Conservation (phyloP, 345 rosid species). For the Garcia nutans region DNA sequence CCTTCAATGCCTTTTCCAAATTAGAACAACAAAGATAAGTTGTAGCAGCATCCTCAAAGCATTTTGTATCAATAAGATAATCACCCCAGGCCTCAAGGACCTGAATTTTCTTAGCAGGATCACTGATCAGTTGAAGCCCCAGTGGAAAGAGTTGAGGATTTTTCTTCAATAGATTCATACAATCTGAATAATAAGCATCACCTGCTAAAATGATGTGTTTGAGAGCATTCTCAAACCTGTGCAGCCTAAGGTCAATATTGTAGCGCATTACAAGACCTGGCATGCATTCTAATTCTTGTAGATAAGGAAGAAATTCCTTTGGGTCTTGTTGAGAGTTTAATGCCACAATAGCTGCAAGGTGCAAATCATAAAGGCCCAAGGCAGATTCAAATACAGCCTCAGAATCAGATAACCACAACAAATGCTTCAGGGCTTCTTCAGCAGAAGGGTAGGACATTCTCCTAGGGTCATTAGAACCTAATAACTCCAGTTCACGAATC, state of each 20-base stretch:
- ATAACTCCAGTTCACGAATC: slow-evolving; percentile 85
- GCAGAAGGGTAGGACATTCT: slow-evolving; percentile 70
- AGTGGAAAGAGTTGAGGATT: slow-evolving; percentile 79
- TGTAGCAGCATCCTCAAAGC: slow-evolving; percentile 87
- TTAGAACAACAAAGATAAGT: slow-evolving; percentile 71
- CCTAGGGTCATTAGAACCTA: slow-evolving; percentile 52
- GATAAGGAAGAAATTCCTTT: slow-evolving; percentile 96
- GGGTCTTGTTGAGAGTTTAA: slow-evolving; percentile 93
- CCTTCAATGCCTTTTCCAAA: slow-evolving; percentile 80
- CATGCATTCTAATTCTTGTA: slow-evolving; percentile 75
- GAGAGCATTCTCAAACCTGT: slow-evolving; percentile 82
- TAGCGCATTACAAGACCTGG: slow-evolving; percentile 69
- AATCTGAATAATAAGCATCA: slow-evolving; percentile 61
- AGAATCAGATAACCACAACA: slow-evolving; percentile 90
- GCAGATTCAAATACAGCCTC: slow-evolving; percentile 94
- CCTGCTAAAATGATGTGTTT: slow-evolving; percentile 81
- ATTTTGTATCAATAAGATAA: slow-evolving; percentile 67
- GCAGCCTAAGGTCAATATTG: slow-evolving; percentile 77
- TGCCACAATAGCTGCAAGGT: slow-evolving; percentile 98
- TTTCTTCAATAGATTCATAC: slow-evolving; percentile 71
- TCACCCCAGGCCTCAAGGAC: slow-evolving; percentile 95
- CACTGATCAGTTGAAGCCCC: slow-evolving; percentile 69
- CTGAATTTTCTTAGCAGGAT: slow-evolving; percentile 51
- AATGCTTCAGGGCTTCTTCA: slow-evolving; percentile 94
- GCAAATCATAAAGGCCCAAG: slow-evolving; percentile 89